A percentile compares a stretch with the other conserved stretches of the same genome.
These are phyloP conservation scores for Cryptococcus wingfieldii DNA, from an alignment of 1,284 basidiomycete species.

Conservation along the genomic window DNA sequence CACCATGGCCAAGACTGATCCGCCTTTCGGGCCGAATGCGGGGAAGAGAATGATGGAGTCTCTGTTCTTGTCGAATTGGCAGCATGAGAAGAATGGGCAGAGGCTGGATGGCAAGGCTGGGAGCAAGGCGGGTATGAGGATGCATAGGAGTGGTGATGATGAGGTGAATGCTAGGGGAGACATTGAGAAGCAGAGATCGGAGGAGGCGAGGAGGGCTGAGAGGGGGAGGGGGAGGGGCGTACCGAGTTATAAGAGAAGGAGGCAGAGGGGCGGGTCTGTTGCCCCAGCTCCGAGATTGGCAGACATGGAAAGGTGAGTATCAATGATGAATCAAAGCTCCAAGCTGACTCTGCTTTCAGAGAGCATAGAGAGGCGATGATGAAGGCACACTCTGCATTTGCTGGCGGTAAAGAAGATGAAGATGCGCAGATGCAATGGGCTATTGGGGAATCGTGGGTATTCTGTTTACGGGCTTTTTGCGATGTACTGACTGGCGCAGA, in stretches of 20 bases:
- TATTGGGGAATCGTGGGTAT: constrained; percentile 24
- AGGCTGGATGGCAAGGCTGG: constrained; percentile 27
- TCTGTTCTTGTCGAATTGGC: constrained; percentile 46
- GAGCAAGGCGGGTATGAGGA: constrained; percentile 31
- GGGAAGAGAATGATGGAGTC: constrained; percentile 70
- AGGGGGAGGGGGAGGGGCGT: constrained; percentile 41
- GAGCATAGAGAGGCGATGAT: constrained; percentile 32
- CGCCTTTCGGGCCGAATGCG: constrained; percentile 47
- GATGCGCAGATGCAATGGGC: constrained; percentile 38
- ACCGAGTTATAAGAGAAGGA: constrained; percentile 57
- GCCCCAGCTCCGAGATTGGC: constrained; percentile 15
- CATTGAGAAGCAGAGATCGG: constrained; percentile 30
- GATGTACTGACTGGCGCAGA: not conserved
- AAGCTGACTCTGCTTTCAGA: constrained; percentile 7
- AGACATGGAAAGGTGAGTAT: constrained; percentile 23
- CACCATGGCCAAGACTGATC: constrained; percentile 58
- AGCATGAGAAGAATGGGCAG: constrained; percentile 43
- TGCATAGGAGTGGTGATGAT: constrained; percentile 27
- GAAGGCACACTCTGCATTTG: constrained; percentile 39
- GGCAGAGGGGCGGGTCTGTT: constrained; percentile 34
- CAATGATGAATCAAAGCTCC: too few relatives aligned
- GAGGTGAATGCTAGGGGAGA: constrained; percentile 30
- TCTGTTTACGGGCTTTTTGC: not conserved
- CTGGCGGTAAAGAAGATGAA: constrained; percentile 21
- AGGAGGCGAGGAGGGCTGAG: constrained; percentile 19